Evolutionary conservation across 805 yeast species (phyloP), one percentile per base, ranked within the genome.

Genomic region (Myxozyma mucilagina): DNA sequence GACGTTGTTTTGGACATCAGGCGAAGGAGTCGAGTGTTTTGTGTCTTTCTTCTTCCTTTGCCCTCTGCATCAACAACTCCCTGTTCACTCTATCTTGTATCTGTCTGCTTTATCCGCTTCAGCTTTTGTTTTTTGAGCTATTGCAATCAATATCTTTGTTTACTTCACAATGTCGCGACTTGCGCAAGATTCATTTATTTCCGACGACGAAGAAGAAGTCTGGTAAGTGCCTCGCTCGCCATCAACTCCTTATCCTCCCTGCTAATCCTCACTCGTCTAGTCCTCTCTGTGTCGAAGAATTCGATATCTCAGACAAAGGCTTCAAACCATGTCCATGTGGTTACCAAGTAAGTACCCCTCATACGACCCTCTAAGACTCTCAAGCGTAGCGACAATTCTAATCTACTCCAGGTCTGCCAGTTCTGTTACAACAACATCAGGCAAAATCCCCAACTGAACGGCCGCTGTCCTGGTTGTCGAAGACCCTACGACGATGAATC

Each of bases 311-410:
- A 16, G 99, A 94, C 76, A 90, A 89, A 72, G 90, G 91, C 77
- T 94, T 94, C 80, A 90, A 88, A 74, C 99, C 99, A n/a, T 94
- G 99, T 79, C 98, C 98, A 0, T 94, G 99, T 78, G 99, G 99
- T 18, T 94, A 94, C 72, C 68, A 63, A 44, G 66, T 63, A 45
- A 5, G 62, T 34, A 34, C 29, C 13, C 35, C 45, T 50, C 5
- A 8, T 20, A 4, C 11, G 3, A 24, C 31, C 4, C 11, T 3
- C 18, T 20, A 16, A 20, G 13, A 4, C 20, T 42, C 41, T 24
- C 49, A 20, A 41, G 16, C 9, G 10, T 8, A 3, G 45, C 45
- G 14, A n/a, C 18, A 14, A 53, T 29, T 6, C 18, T 16, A 18
- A 1, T 6, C 20, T 29, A 14, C 9, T 16, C 18, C 8, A 96